Evolutionary conservation across 164 flowering plant genomes (phyloP), one percentile per base, ranked within the genome.

Genomic region (Nelumbo lutea): DNA sequence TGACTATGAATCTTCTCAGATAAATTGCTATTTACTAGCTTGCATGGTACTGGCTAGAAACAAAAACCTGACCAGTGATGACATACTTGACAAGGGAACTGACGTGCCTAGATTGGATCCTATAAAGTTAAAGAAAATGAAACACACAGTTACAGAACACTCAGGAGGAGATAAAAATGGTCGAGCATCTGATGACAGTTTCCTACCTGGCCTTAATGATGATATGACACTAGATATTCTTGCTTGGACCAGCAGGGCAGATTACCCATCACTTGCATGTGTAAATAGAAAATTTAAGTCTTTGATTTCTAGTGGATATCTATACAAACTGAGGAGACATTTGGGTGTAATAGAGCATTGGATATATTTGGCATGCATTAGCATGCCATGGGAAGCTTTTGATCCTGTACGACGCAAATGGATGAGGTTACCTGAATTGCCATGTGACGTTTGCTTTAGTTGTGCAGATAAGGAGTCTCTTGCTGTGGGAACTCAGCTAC

Each of bases 91-190:
- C 14, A 59, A 68, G 56, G 74, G 69, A 42, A 73, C 65, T 40
- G 62, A n/a, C 62, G 39, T 40, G 57, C 62, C 61, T 39, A 46
- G 66, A 73, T 50, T 58, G 45, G 70, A 70, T 57, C 41, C 27
- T 67, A 59, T 70, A 11, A 42, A 55, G 7, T 53, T 65, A 46
- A 79, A 67, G 70, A 71, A 70, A 53, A 73, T 57, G 64, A 75
- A 64, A 42, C 42, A 64, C 51, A 6, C 2, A 4, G 42, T 51
- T 42, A 64, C 55, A 69, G 57, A 15, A 45, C 61, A 57, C 40
- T 14, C 75, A 65, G 57, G 11, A 53, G 57, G 57, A 53, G 57
- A 53, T 53, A 1, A 53, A 11, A 15, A 53, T 53, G 57, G 57
- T 53, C 27, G 14, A 15, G n/a, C 3, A 0, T 53, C 57, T 3